phyloP scores from a whole-genome alignment of 1,284 basidiomycete species.

The Anthracocystis panici-leucophaei region DNA sequence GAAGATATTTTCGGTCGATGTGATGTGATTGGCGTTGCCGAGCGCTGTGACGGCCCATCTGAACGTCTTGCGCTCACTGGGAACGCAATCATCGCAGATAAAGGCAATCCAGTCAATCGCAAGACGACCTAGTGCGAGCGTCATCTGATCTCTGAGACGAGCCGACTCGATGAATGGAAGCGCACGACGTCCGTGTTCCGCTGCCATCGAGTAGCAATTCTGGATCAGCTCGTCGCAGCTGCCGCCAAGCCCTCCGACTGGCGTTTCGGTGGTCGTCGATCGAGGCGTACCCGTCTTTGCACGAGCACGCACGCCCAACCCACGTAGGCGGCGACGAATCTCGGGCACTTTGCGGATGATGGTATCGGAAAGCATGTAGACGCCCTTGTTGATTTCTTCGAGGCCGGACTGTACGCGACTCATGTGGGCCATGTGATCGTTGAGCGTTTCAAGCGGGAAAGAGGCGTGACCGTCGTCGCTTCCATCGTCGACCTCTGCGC shows the following conservation, averaged over 20 bases:
- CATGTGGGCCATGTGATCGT: slow-evolving; percentile 91
- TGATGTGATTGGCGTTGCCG: slow-evolving; percentile 91
- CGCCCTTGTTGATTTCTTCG: slow-evolving; percentile 87
- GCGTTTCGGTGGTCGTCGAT: slow-evolving; percentile 28
- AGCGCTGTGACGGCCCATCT: slow-evolving; percentile 97
- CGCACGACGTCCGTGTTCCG: slow-evolving; percentile 74
- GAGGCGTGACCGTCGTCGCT: slow-evolving; percentile 46
- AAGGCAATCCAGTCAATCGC: slow-evolving; percentile 86
- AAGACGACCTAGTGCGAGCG: slow-evolving; percentile 60
- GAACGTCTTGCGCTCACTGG: slow-evolving; percentile 95
- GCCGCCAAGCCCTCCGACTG: slow-evolving; percentile 33
- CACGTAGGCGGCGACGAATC: slow-evolving; percentile 50
- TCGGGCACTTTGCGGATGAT: slow-evolving; percentile 79
- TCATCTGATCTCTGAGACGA: slow-evolving; percentile 61
- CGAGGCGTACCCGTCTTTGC: slow-evolving; percentile 23
- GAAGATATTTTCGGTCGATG: slow-evolving; percentile 85
- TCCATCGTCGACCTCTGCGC: slow-evolving; percentile 58
- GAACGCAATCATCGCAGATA: slow-evolving; percentile 97
- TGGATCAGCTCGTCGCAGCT: slow-evolving; percentile 80
- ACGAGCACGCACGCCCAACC: slow-evolving; percentile 24
- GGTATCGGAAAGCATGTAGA: slow-evolving; percentile 89
- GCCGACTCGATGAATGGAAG: slow-evolving; percentile 67
- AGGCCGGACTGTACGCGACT: slow-evolving; percentile 89
- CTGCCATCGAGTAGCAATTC: slow-evolving; percentile 97
- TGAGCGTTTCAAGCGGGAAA: slow-evolving; percentile 74